Percentiles rank a stretch among this genome's conserved stretches.
phyloP scores from a whole-genome alignment of 1,284 basidiomycete species.

The Singerocomus inundabilis region DNA sequence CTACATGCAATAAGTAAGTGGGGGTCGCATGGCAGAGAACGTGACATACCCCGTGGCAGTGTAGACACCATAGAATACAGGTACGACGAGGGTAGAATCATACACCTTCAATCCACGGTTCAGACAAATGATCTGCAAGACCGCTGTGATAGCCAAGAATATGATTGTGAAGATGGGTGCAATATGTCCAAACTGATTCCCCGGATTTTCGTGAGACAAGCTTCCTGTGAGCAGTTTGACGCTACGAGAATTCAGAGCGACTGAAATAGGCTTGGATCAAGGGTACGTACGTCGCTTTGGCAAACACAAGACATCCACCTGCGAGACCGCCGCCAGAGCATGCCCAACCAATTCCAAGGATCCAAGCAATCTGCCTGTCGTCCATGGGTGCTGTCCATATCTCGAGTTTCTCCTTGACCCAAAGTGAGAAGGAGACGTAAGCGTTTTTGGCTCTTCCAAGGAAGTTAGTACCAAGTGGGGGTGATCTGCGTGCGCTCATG shows the following conservation, averaged over 20 bases:
- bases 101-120: conserved; percentile 83
- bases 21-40: not conserved
- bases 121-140: conserved; percentile 87
- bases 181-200: conserved; percentile 82
- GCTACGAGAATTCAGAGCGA: conserved; percentile 35
- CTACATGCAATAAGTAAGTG: conserved; percentile 32
- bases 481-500: conserved; percentile 35
- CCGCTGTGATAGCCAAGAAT: conserved; percentile 74
- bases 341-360: conserved; percentile 89
- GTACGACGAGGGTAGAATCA: conserved; percentile 74
- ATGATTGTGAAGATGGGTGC: conserved; percentile 84
- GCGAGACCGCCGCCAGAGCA: conserved; percentile 87
- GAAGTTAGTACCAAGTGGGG: conserved; percentile 26
- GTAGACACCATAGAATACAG: conserved; percentile 71
- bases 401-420: conserved; percentile 66
- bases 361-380: conserved; percentile 83
- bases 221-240: conserved; percentile 77
- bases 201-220: conserved; percentile 71
- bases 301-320: conserved; percentile 87
- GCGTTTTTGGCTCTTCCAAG: conserved; percentile 32
- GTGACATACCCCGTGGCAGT: conserved; percentile 54
- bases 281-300: conserved; percentile 75
- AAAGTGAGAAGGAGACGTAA: conserved; percentile 50
- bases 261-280: conserved; percentile 5
- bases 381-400: conserved; percentile 74